Conservation (phyloP, 306 rosid species). For the Trifolium dubium region DNA sequence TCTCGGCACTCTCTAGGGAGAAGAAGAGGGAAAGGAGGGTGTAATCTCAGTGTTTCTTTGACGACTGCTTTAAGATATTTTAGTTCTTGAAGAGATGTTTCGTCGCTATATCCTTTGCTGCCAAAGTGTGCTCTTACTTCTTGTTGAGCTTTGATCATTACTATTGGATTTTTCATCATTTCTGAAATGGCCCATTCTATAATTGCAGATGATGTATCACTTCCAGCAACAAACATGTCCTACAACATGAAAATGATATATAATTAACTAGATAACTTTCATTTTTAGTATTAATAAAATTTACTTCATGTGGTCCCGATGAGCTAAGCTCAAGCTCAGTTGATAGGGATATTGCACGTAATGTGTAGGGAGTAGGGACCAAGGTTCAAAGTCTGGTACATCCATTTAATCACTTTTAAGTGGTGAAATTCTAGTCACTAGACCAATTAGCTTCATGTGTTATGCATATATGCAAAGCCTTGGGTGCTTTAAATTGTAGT, state of each 20-base stretch:
- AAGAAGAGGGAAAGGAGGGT: slow-evolving; percentile 45
- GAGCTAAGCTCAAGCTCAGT: no score
- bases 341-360: no score
- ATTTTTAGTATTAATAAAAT: no score
- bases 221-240: slow-evolving; percentile 51
- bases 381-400: no score
- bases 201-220: slow-evolving; percentile 43
- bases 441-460: no score
- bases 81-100: slow-evolving; percentile 32
- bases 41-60: slow-evolving; percentile 43
- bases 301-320: no score
- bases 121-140: slow-evolving; percentile 39
- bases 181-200: slow-evolving; percentile 52
- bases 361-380: no score
- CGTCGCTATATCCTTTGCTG: background rate
- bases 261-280: background rate
- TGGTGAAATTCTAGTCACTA: no score
- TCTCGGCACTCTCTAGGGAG: slow-evolving; percentile 44
- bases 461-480: no score
- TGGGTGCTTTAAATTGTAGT: no score
- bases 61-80: slow-evolving; percentile 34
- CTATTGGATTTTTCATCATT: slow-evolving; percentile 41
- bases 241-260: background rate
- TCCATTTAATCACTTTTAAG: background rate
- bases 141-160: slow-evolving; percentile 42